Conservation (phyloP, 257 asterid genomes). For the Solanum ahanhuiri region DNA sequence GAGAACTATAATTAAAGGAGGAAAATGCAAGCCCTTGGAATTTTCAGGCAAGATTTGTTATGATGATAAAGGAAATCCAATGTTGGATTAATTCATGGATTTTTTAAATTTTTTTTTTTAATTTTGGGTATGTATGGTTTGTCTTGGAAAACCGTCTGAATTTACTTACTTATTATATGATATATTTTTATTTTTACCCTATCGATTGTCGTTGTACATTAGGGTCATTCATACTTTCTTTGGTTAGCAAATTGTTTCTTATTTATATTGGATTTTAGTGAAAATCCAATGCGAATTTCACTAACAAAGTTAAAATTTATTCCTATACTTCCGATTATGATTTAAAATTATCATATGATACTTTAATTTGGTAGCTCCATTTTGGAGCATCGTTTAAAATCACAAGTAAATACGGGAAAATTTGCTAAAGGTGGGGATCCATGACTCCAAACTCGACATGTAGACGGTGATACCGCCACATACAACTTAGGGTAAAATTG, state of each 20-base stretch:
- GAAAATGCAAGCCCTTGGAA: slow-evolving; percentile 40
- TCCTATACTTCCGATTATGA: too few species aligned
- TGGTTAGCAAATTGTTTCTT: neutral
- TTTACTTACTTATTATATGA: neutral
- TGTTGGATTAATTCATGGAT: neutral
- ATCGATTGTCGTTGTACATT: neutral
- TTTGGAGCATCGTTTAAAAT: too few species aligned
- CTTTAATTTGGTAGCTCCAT: too few species aligned
- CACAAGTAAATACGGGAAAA: too few species aligned
- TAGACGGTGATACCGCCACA: too few species aligned
- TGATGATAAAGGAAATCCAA: slow-evolving; percentile 25
- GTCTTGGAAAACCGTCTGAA: neutral
- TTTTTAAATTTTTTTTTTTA: neutral
- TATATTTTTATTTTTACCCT: neutral
- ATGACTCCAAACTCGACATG: too few species aligned
- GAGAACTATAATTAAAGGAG: slow-evolving; percentile 54
- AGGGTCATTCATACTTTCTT: neutral
- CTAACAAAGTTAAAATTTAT: too few species aligned
- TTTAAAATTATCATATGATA: too few species aligned
- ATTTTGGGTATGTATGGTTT: too few species aligned
- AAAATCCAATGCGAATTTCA: too few species aligned
- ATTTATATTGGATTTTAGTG: neutral
- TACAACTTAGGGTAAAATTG: too few species aligned
- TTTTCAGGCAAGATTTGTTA: slow-evolving; percentile 57
- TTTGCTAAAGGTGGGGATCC: too few species aligned